Conservation (phyloP, 495 filamentous ascomycete species). For the Xylaria longipes region DNA sequence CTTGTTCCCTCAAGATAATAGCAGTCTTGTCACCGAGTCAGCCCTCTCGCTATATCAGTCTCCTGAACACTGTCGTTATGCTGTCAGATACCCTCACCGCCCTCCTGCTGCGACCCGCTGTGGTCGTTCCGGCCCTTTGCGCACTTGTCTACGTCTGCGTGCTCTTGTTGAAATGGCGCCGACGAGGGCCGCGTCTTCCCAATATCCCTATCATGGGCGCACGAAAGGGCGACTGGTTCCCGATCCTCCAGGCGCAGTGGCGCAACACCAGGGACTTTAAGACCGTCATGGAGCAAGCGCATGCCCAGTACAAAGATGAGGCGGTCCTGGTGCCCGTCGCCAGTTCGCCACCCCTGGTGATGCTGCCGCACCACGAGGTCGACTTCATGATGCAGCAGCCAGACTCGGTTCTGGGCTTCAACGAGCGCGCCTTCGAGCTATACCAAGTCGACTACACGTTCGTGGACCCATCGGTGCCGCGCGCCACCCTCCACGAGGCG, state of each 20-base stretch:
- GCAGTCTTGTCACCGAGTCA: constrained; percentile 1
- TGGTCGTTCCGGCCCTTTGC: too few relatives aligned
- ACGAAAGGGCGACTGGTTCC: constrained; percentile 45
- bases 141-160: too few relatives aligned
- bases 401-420: constrained; percentile 43
- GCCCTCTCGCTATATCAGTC: background rate
- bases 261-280: constrained; percentile 44
- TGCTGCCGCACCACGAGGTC: constrained; percentile 47
- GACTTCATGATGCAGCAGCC: constrained; percentile 54
- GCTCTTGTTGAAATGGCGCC: too few relatives aligned
- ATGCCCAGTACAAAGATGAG: constrained; percentile 34
- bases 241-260: constrained; percentile 40
- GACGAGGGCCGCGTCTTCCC: too few relatives aligned
- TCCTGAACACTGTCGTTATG: constrained; percentile 1
- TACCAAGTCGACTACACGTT: constrained; percentile 47
- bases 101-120: too few relatives aligned
- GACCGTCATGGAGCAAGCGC: constrained; percentile 31
- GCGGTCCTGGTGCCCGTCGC: constrained; percentile 39
- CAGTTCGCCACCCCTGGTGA: constrained; percentile 34
- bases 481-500: constrained; percentile 41
- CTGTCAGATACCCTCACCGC: too few relatives aligned
- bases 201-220: constrained; percentile 37
- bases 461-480: constrained; percentile 40
- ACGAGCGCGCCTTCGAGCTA: constrained; percentile 23
- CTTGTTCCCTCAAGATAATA: constrained; percentile 1